Percentiles rank a stretch among this genome's conserved stretches.
Conservation (phyloP, 1,284 basidiomycete genomes). For the Takashimella tepidaria region DNA sequence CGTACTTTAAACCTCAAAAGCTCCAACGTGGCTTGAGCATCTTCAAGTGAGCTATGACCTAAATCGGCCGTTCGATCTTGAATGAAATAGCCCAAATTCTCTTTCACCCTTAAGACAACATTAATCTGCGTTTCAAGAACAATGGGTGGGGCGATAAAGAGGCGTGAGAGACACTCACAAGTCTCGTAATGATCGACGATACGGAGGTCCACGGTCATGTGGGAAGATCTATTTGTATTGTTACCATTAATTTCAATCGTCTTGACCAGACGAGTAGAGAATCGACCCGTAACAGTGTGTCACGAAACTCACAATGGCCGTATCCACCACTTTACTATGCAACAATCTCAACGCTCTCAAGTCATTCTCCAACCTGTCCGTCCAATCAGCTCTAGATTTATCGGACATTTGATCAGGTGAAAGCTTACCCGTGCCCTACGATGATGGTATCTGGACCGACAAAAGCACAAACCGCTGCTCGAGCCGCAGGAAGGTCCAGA, state of each 20-base stretch:
- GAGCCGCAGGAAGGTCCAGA: conserved; percentile 61
- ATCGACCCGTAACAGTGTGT: not conserved
- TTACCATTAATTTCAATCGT: no score
- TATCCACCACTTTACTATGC: conserved; percentile 76
- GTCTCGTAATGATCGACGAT: conserved; percentile 67
- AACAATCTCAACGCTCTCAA: conserved; percentile 77
- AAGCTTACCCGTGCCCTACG: conserved; percentile 57
- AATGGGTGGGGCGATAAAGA: no score
- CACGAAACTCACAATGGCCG: conserved; percentile 53
- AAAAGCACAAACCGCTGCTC: conserved; percentile 61
- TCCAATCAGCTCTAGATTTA: not conserved
- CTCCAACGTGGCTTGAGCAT: not conserved
- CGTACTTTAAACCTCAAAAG: not conserved
- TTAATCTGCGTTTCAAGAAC: no score
- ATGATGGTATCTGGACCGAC: conserved; percentile 74
- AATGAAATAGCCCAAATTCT: conserved; percentile 68
- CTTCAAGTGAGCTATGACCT: not conserved
- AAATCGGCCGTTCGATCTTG: conserved; percentile 50
- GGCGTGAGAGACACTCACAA: conserved; percentile 55
- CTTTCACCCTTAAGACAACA: conserved; percentile 57
- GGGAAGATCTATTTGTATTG: conserved; percentile 60
- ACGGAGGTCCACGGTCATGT: conserved; percentile 71
- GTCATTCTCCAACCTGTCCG: conserved; percentile 71
- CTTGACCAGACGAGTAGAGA: not conserved
- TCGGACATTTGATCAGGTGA: not conserved